Percentiles rank a stretch among this genome's conserved stretches.
Evolutionary conservation across 768 basidiomycete species (phyloP).

Genomic region (Cystobasidium tubakii): DNA sequence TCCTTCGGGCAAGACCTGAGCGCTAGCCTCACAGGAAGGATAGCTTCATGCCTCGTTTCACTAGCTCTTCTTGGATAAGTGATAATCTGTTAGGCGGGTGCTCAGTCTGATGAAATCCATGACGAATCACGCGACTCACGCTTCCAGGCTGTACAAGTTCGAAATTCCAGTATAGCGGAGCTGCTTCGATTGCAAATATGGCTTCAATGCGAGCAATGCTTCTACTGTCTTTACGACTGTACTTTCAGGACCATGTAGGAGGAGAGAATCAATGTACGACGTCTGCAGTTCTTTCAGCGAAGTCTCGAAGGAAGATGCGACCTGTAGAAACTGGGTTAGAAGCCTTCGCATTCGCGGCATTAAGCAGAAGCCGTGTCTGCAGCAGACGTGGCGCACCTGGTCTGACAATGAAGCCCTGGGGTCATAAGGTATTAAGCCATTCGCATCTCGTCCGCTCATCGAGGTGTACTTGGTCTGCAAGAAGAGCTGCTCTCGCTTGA

Average conservation of each 20-base stretch:
- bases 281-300: slow-evolving; percentile 68
- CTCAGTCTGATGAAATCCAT: too few species aligned
- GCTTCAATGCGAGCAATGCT: slow-evolving; percentile 63
- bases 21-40: slow-evolving; percentile 59
- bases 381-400: slow-evolving; percentile 22
- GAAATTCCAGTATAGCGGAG: slow-evolving; percentile 54
- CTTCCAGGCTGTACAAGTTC: slow-evolving; percentile 10
- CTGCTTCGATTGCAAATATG: slow-evolving; percentile 62
- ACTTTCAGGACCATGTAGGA: slow-evolving; percentile 70
- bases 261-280: slow-evolving; percentile 68
- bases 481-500: slow-evolving; percentile 66
- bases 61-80: slow-evolving; percentile 56
- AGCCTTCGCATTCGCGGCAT: not conserved
- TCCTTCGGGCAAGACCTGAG: not conserved
- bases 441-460: slow-evolving; percentile 64
- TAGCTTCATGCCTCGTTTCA: slow-evolving; percentile 55
- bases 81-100: not conserved
- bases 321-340: slow-evolving; percentile 56
- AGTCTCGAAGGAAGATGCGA: slow-evolving; percentile 58
- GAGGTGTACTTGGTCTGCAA: slow-evolving; percentile 82
- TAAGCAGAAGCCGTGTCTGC: not conserved
- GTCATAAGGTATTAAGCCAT: slow-evolving; percentile 69
- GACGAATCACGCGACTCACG: slow-evolving; percentile 13
- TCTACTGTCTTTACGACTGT: slow-evolving; percentile 58
- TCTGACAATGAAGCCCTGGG: slow-evolving; percentile 49